Evolutionary conservation across 805 yeast species (phyloP).

Genomic region (Kuraishia borneana): DNA sequence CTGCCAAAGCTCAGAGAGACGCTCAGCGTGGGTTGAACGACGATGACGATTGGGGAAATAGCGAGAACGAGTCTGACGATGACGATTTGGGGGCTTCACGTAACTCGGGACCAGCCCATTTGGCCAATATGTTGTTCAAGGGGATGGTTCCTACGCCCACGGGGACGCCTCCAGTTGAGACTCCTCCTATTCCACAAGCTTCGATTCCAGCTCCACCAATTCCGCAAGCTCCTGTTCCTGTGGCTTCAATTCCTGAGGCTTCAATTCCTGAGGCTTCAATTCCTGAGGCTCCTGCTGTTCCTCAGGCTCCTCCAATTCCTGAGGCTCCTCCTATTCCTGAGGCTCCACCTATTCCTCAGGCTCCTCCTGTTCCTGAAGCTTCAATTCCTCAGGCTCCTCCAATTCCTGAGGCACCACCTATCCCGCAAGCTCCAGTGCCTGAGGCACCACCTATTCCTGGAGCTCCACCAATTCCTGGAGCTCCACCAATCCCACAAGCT

Average conservation of each 20-base stretch:
- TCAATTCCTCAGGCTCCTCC: constrained; percentile 7
- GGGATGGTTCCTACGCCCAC: constrained; percentile 21
- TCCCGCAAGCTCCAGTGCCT: constrained; percentile 11
- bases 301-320: constrained; percentile 14
- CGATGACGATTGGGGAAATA: constrained; percentile 24
- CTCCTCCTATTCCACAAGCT: constrained; percentile 1
- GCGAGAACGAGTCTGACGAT: constrained; percentile 20
- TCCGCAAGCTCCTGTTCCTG: constrained; percentile 1
- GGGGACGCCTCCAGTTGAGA: constrained; percentile 4
- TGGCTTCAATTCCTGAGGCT: constrained; percentile 5
- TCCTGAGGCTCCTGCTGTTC: constrained; percentile 9
- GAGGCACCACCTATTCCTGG: constrained; percentile 18
- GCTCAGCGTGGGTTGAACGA: constrained; percentile 51
- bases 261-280: constrained; percentile 11
- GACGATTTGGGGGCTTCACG: constrained; percentile 35
- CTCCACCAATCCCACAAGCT: constrained; percentile 17
- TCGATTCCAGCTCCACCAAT: constrained; percentile 4
- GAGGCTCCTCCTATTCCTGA: constrained; percentile 4
- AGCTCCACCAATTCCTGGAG: constrained; percentile 18
- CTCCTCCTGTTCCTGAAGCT: constrained; percentile 9
- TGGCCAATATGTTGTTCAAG: constrained; percentile 42
- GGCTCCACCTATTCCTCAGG: constrained; percentile 5
- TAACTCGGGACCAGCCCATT: constrained; percentile 42
- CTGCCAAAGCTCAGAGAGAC: constrained; percentile 60
- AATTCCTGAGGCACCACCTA: constrained; percentile 15